Evolutionary conservation across 176 grass and related monocot genomes (phyloP).

Genomic region (Oryza longistaminata): DNA sequence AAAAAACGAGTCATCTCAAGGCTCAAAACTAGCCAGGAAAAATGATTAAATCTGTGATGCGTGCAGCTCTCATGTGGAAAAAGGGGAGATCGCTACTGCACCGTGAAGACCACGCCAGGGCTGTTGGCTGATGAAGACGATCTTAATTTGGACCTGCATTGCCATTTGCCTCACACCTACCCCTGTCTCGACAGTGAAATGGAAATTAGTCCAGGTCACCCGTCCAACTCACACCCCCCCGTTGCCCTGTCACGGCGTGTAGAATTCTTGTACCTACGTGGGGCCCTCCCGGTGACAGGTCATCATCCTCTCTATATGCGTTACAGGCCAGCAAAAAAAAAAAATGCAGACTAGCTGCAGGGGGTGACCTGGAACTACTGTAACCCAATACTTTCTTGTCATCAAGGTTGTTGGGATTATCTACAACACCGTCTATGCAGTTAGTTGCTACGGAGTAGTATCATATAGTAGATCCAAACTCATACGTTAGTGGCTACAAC

Average conservation of each 20-base stretch:
- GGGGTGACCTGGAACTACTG: no score
- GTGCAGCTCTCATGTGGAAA: background rate
- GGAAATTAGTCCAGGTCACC: background rate
- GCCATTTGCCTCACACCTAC: no score
- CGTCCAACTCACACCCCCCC: background rate
- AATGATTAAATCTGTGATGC: background rate
- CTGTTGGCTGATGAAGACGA: background rate
- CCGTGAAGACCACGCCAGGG: background rate
- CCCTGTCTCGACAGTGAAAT: background rate
- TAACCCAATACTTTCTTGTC: no score
- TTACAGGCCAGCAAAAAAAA: background rate
- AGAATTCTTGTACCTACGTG: background rate
- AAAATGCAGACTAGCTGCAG: no score
- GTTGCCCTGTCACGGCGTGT: slow-evolving; percentile 7
- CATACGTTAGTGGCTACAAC: no score
- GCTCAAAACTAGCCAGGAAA: background rate
- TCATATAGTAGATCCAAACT: no score
- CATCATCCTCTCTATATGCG: background rate
- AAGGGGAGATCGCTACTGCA: background rate
- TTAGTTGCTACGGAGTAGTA: no score
- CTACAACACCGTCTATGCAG: no score
- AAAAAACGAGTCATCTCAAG: background rate
- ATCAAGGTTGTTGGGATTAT: no score
- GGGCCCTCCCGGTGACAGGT: background rate
- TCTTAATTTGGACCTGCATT: background rate